These are phyloP conservation scores for Tricholoma furcatifolium DNA, from an alignment of 768 basidiomycete species.

Conservation along the genomic window DNA sequence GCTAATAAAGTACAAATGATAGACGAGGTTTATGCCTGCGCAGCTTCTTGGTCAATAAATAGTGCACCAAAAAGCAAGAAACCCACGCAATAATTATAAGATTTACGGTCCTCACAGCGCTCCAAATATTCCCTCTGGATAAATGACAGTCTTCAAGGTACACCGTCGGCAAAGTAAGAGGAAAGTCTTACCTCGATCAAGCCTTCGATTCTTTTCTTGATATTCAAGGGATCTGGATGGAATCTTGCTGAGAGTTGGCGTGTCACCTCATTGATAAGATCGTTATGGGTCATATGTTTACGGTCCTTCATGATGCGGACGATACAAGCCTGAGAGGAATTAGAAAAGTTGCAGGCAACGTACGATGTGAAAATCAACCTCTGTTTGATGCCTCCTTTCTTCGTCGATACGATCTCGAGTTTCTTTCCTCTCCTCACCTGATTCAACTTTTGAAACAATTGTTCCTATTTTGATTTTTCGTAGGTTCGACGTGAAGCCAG, in stretches of 20 bases:
- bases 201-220: constrained; percentile 93
- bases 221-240: constrained; percentile 77
- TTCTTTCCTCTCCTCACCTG: constrained; percentile 81
- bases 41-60: background rate
- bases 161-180: background rate
- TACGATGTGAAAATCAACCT: constrained; percentile 50
- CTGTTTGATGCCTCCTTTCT: constrained; percentile 84
- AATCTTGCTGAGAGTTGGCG: constrained; percentile 83
- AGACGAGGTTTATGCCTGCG: constrained; percentile 19
- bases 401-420: constrained; percentile 90
- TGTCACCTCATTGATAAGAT: constrained; percentile 88
- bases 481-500: constrained; percentile 73
- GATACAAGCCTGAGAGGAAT: constrained; percentile 77
- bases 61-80: background rate
- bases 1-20: constrained; percentile 9
- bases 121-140: constrained; percentile 90
- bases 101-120: constrained; percentile 82
- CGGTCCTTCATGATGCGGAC: constrained; percentile 98
- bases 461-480: constrained; percentile 94
- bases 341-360: background rate
- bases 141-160: background rate
- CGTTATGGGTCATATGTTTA: constrained; percentile 85
- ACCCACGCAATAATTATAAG: constrained; percentile 76
- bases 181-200: constrained; percentile 77
- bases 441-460: constrained; percentile 86